These are phyloP conservation scores for Aspergillaceae sp. DNA, from an alignment of 2,329 filamentous ascomycete genomes.

Conservation along the genomic window DNA sequence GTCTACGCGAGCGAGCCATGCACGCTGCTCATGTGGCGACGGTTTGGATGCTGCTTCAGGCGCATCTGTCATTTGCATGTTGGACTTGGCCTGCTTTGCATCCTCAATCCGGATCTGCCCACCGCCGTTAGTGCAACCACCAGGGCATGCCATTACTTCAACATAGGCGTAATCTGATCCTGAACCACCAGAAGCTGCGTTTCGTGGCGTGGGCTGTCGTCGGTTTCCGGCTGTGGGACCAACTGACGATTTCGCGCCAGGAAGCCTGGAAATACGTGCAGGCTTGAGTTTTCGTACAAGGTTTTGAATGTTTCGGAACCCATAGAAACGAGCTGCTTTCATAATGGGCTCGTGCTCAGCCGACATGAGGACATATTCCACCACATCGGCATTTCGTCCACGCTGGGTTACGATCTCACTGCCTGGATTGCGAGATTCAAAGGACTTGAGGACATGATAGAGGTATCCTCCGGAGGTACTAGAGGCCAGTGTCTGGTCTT, in stretches of 20 bases:
- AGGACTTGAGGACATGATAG: conserved; percentile 69
- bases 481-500: conserved; percentile 43
- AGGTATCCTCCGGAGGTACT: conserved; percentile 86
- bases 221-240: conserved; percentile 19
- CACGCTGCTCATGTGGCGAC: conserved; percentile 71
- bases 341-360: conserved; percentile 53
- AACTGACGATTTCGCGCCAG: conserved; percentile 55
- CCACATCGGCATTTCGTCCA: conserved; percentile 83
- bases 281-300: conserved; percentile 88
- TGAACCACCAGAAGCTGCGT: conserved; percentile 19
- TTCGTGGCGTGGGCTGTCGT: conserved; percentile 24
- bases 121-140: conserved; percentile 96
- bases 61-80: conserved; percentile 10
- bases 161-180: conserved; percentile 75
- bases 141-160: conserved; percentile 97
- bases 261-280: conserved; percentile 65
- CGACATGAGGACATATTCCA: conserved; percentile 67
- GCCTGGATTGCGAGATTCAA: conserved; percentile 61
- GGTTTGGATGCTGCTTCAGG: conserved; percentile 42
- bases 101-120: conserved; percentile 91
- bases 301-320: conserved; percentile 97
- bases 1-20: conserved; percentile 73
- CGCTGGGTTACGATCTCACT: conserved; percentile 62
- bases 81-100: conserved; percentile 34
- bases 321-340: conserved; percentile 85